Conservation (phyloP, 257 asterid species). For the Sherardia arvensis region DNA sequence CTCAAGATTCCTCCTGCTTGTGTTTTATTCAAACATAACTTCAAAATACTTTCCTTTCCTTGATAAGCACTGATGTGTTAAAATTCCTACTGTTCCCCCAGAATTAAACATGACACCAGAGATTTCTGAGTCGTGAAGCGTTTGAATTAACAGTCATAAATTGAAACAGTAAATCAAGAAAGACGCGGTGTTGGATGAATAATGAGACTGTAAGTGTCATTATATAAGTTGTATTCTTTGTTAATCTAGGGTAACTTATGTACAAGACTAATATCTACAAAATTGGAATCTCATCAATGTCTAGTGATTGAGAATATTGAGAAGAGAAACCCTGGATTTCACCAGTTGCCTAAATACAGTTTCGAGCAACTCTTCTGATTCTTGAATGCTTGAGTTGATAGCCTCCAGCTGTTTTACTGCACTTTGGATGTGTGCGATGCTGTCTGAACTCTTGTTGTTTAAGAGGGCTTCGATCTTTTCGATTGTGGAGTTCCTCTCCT, state of each 20-base stretch:
- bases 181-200: neutral
- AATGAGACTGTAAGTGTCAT: too few relatives aligned
- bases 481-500: neutral
- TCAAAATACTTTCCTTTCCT: too few relatives aligned
- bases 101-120: neutral
- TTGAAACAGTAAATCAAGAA: too few relatives aligned
- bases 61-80: neutral
- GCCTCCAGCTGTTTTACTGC: neutral
- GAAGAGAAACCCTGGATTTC: slow-evolving; percentile 17
- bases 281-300: neutral
- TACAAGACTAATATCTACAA: neutral
- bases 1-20: neutral
- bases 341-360: slow-evolving; percentile 8
- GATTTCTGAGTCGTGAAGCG: too few relatives aligned
- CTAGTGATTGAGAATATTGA: slow-evolving; percentile 11
- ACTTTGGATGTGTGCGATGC: neutral
- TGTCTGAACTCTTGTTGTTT: neutral
- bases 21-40: too few relatives aligned
- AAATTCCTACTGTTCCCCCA: slow-evolving; percentile 4
- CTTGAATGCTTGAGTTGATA: slow-evolving; percentile 12
- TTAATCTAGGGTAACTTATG: neutral
- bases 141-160: too few relatives aligned
- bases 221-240: neutral
- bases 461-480: neutral
- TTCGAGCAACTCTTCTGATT: slow-evolving; percentile 10